Base-by-base conservation (phyloP, 2,329 filamentous ascomycete species). In the Tympanopsis confertula region DNA sequence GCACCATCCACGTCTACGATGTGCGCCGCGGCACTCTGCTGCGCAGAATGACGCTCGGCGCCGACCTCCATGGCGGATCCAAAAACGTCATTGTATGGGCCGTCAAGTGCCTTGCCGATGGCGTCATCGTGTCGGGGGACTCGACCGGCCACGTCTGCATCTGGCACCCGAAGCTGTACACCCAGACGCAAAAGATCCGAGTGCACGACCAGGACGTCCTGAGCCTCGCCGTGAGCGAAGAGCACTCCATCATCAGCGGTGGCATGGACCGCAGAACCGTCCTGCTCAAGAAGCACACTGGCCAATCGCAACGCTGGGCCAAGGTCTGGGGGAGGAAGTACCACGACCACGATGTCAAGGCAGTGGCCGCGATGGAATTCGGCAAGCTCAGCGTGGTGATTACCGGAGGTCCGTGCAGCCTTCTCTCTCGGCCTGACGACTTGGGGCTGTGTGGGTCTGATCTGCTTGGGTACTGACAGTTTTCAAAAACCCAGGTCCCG, bases 291-390 rank as follows among this genome's bases (percentile, higher is more conserved):
- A 76, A 79, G 47, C 69, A 70, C 35, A 61, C 66, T 40, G 69
- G 71, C 35, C 66, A 74, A 17, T 70, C 69, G 41, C 66, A 69
- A 38, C 74, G 80, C 52, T 98, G 91, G 91, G 74, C 74, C 41
- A 89, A 91, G 57, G 70, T 86, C n/a, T 83, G 78, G 58, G 86
- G 94, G 53, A 74, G 85, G 46, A 73, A 86, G 52, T 88, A 89
- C 53, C 91, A 98, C 54, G 77, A 82, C 35, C 88, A 96, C 57
- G 91, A 98, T 62, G 87, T 96, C 50, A 96, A 96, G 63, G 76
- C 86, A 1, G 85, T 96, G 76, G 84, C 87, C 22, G 79, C 85
- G 0, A 96, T 89, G 45, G 91, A 98, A 57, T 81, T 81, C 38
- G 78, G 74, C 37, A 77, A 77, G 36, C 74, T 94, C 52, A 96